Percentiles rank a stretch among this genome's conserved stretches.
Evolutionary conservation across 2,329 filamentous ascomycete genomes (phyloP).

Genomic region (Epichloe festucae): DNA sequence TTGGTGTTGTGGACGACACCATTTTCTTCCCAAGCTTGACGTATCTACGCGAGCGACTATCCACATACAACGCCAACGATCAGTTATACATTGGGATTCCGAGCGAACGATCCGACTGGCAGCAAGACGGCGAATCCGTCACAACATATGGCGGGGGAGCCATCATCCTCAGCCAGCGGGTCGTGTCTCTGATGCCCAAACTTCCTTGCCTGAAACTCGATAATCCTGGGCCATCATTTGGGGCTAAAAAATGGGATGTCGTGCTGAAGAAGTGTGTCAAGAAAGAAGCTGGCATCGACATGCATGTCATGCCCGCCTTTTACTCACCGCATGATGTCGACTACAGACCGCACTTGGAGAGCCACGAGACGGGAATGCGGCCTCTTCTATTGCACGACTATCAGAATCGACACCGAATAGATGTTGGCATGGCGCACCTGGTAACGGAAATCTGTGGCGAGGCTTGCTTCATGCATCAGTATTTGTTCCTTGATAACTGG

Average conservation of each 20-base stretch:
- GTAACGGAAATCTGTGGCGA: constrained; percentile 31
- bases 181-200: constrained; percentile 20
- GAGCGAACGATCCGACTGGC: constrained; percentile 31
- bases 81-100: constrained; percentile 30
- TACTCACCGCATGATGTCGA: constrained; percentile 24
- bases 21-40: constrained; percentile 32
- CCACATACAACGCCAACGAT: constrained; percentile 18
- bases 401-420: constrained; percentile 24
- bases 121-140: constrained; percentile 19
- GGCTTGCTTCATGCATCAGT: constrained; percentile 33
- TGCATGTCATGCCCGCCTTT: constrained; percentile 31
- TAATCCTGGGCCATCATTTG: constrained; percentile 6
- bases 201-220: constrained; percentile 24
- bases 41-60: constrained; percentile 25
- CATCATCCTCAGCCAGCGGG: constrained; percentile 26
- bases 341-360: constrained; percentile 15
- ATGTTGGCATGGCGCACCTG: constrained; percentile 27
- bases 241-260: constrained; percentile 26
- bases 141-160: constrained; percentile 32
- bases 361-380: constrained; percentile 26
- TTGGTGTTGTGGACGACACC: constrained; percentile 32
- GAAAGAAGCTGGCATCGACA: constrained; percentile 19
- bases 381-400: constrained; percentile 29
- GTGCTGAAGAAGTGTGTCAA: constrained; percentile 28
- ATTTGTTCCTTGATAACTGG: constrained; percentile 32